These are phyloP conservation scores for Paraurostyla sp. DNA, from an alignment of 73 alveolate genomes.

Conservation along the genomic window DNA sequence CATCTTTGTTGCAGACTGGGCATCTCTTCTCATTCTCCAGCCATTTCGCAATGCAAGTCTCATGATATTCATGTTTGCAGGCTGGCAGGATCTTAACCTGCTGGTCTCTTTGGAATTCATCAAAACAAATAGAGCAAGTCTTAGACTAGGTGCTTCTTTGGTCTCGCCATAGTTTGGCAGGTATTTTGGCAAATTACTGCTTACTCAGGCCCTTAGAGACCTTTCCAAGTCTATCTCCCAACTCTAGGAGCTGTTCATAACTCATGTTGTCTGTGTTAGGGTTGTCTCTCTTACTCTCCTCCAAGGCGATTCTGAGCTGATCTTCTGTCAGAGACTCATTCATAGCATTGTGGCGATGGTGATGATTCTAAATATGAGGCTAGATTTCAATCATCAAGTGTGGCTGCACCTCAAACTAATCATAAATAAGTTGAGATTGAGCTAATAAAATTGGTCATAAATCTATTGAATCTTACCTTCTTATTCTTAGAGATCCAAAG, in stretches of 20 bases:
- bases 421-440: background rate
- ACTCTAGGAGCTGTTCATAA: constrained; percentile 78
- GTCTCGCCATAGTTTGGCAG: constrained; percentile 15
- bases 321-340: constrained; percentile 40
- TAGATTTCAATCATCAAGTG: background rate
- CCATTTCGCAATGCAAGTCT: constrained; percentile 59
- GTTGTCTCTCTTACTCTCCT: background rate
- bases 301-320: constrained; percentile 4
- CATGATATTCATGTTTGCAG: constrained; percentile 68
- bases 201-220: constrained; percentile 81
- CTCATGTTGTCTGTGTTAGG: constrained; percentile 76
- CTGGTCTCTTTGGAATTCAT: background rate
- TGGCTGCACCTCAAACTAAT: background rate
- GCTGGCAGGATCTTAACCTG: background rate
- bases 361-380: background rate
- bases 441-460: background rate
- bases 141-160: background rate
- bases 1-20: constrained; percentile 64
- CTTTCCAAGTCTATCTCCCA: constrained; percentile 84
- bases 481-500: background rate
- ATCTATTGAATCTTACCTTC: background rate
- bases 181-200: constrained; percentile 61
- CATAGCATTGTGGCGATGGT: background rate
- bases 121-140: constrained; percentile 58
- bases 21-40: constrained; percentile 60